Conservation (phyloP, 371 early-diverging fungal species). For the Dentiscutata heterogama region DNA sequence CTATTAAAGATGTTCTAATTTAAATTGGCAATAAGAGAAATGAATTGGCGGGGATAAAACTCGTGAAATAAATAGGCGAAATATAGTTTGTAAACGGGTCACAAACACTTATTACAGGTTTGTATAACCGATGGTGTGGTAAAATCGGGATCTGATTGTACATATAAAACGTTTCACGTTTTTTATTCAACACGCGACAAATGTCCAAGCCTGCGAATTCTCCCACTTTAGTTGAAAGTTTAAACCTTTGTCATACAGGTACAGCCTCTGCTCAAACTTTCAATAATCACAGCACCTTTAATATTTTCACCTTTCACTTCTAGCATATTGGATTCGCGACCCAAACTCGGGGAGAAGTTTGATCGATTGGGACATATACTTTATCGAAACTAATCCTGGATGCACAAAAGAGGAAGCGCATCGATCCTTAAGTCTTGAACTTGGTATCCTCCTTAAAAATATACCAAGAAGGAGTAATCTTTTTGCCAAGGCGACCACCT, state of each 20-base stretch:
- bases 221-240: slow-evolving; percentile 10
- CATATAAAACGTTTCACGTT: background rate
- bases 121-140: too few relatives aligned
- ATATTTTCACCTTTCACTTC: slow-evolving; percentile 3
- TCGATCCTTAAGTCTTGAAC: slow-evolving; percentile 8
- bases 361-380: slow-evolving; percentile 28
- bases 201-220: background rate
- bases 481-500: background rate
- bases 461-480: background rate
- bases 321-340: background rate
- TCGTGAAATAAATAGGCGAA: too few relatives aligned
- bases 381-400: slow-evolving; percentile 11
- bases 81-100: too few relatives aligned
- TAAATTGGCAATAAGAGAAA: too few relatives aligned
- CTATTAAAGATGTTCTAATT: too few relatives aligned
- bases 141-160: too few relatives aligned
- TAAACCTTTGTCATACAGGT: slow-evolving; percentile 10
- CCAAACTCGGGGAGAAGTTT: slow-evolving; percentile 18
- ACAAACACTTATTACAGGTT: too few relatives aligned
- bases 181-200: slow-evolving; percentile 2
- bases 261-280: slow-evolving; percentile 10
- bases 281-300: slow-evolving; percentile 1
- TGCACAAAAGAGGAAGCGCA: slow-evolving; percentile 19
- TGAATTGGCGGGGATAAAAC: too few relatives aligned
- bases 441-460: slow-evolving; percentile 15